Conservation (phyloP, 176 grass and related monocot species). For the Rhynchospora tenuis region DNA sequence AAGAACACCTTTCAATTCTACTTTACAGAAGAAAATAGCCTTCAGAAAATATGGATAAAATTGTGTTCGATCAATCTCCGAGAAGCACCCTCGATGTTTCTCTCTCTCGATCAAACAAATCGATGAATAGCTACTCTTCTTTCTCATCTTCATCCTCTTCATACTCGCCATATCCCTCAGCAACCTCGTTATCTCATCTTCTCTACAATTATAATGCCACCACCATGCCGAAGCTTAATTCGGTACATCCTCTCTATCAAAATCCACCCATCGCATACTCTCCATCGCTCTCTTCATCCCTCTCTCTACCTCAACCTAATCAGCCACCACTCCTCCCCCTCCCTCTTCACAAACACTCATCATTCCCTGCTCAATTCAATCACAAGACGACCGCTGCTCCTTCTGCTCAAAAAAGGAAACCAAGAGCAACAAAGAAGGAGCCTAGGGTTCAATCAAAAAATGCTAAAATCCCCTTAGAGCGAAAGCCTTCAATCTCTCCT, state of each 20-base stretch:
- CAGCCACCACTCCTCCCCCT: slow-evolving; percentile 20
- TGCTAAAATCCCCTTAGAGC: slow-evolving; percentile 8
- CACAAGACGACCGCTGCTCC: neutral
- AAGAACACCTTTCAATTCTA: neutral
- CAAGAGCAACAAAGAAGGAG: slow-evolving; percentile 10
- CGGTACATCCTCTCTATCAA: neutral
- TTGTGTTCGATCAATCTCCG: slow-evolving; percentile 17
- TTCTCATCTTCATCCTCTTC: slow-evolving; percentile 26
- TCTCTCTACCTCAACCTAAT: slow-evolving; percentile 12
- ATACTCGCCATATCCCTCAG: slow-evolving; percentile 16
- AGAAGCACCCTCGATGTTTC: slow-evolving; percentile 7
- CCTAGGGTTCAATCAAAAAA: slow-evolving; percentile 2
- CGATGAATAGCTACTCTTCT: slow-evolving; percentile 6
- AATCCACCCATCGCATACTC: neutral
- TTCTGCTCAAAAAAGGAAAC: slow-evolving; percentile 19
- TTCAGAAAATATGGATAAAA: slow-evolving; percentile 4
- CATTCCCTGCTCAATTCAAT: slow-evolving; percentile 18
- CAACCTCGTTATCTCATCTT: neutral
- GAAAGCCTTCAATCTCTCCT: neutral
- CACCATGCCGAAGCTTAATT: neutral
- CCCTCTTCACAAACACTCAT: neutral
- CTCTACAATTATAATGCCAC: slow-evolving; percentile 1
- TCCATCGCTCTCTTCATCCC: slow-evolving; percentile 2
- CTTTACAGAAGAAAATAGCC: neutral
- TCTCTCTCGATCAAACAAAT: slow-evolving; percentile 15